Base-by-base conservation (phyloP, 352 stramenopile species). In the Detonula confervacea region DNA sequence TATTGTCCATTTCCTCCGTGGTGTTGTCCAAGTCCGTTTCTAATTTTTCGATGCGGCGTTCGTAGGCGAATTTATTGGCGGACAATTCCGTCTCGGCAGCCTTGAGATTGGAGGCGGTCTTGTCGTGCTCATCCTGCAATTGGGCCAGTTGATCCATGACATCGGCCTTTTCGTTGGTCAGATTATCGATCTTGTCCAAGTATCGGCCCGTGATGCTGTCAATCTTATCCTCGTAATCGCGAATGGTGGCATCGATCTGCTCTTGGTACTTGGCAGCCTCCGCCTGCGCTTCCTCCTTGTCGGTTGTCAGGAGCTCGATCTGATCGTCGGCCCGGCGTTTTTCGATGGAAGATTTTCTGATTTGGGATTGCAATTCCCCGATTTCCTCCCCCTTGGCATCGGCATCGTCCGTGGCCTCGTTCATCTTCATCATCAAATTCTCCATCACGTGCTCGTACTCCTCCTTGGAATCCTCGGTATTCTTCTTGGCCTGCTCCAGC, bases 371-470 rank as follows among this genome's bases (percentile, higher is more conserved):
- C 47, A 69, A 42, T 20, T 73, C 44, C 44, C 54, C 60, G 25
- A 77, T 63, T 66, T 84, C 77, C 12, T 80, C 70, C 0, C 30
- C 35, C 57, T 68, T 68, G 5, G 47, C 64, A 62, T 70, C 63
- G 12, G 77, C 61, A 24, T 80, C 64, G 29, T 80, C 70, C 47
- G 80, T 63, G 16, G 77, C 65, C 52, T 70, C 49, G 22, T 80
- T 84, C 56, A 84, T 80, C 51, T 84, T 84, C 12, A 49, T n/a
- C 77, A 84, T 84, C 11, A 84, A 42, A 68, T 80, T 73, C 39
- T 84, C 69, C 63, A 84, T 80, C 0, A 84, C 77, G 27, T 80
- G 64, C 44, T 84, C 59, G 22, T 75, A 77, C 30, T 73, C 67
- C 61, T 80, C 33, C 16, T 61, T 61, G 9, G 77, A 84, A 29